These are phyloP conservation scores for Oryza brachyantha DNA, from an alignment of 176 grass and related monocot species.

Conservation along the genomic window DNA sequence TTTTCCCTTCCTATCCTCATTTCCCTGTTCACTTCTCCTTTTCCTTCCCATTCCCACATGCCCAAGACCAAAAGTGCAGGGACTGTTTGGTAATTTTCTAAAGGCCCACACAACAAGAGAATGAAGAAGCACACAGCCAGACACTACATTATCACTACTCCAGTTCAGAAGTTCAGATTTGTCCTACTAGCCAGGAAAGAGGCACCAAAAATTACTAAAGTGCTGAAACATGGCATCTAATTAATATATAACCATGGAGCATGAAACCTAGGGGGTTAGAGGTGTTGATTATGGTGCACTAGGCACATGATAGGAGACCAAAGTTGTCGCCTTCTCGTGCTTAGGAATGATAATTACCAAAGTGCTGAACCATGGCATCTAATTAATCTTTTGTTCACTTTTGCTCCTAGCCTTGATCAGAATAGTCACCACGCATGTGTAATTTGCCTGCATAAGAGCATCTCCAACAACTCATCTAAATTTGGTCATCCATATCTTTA, in stretches of 20 bases:
- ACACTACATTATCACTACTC: neutral
- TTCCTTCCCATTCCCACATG: constrained; percentile 35
- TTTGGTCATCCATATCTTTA: too few species aligned
- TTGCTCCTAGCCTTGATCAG: constrained; percentile 26
- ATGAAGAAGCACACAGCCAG: constrained; percentile 27
- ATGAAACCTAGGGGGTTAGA: constrained; percentile 45
- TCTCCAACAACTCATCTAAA: too few species aligned
- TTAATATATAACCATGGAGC: too few species aligned
- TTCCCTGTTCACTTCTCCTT: constrained; percentile 42
- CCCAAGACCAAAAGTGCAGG: constrained; percentile 35
- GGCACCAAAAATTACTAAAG: constrained; percentile 6
- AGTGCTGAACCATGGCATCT: constrained; percentile 22
- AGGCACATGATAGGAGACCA: constrained; percentile 53
- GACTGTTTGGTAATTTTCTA: constrained; percentile 20
- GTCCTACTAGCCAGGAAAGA: constrained; percentile 51
- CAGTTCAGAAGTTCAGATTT: constrained; percentile 60
- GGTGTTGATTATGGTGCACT: constrained; percentile 35
- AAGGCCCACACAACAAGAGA: constrained; percentile 21
- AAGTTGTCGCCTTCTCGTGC: constrained; percentile 60
- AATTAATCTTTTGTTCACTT: constrained; percentile 43
- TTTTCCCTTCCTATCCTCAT: constrained; percentile 56
- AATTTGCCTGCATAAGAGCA: constrained; percentile 26
- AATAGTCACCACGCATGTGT: constrained; percentile 35
- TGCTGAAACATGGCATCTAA: constrained; percentile 22
- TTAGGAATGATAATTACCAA: constrained; percentile 50